Evolutionary conservation across 306 rosid genomes (phyloP).

Genomic region (Nissolia schottii): DNA sequence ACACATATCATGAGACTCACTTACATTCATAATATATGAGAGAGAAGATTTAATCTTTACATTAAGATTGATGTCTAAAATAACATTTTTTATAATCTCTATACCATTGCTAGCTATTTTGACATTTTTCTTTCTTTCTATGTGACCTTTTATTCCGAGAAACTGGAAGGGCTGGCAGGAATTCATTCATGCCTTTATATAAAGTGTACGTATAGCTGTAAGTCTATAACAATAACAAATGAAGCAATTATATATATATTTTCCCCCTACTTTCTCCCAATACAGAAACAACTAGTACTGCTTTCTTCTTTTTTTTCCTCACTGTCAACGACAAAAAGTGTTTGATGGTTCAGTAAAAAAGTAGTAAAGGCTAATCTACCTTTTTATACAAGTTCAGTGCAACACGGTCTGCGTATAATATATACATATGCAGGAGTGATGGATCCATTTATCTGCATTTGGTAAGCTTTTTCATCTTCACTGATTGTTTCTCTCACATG

Average conservation of each 20-base stretch:
- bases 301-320: too few relatives aligned
- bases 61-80: too few relatives aligned
- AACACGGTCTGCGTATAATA: not conserved
- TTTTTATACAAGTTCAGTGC: conserved; percentile 21
- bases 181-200: conserved; percentile 33
- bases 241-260: not conserved
- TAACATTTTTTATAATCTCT: too few relatives aligned
- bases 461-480: conserved; percentile 12
- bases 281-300: conserved; percentile 6
- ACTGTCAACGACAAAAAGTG: conserved; percentile 20
- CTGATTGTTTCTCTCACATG: not conserved
- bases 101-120: too few relatives aligned
- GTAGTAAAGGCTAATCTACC: conserved; percentile 27
- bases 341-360: conserved; percentile 13
- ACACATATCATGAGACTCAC: too few relatives aligned
- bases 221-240: not conserved
- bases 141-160: conserved; percentile 10
- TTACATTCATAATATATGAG: too few relatives aligned
- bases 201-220: conserved; percentile 2
- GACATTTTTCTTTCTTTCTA: not conserved
- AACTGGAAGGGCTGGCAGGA: conserved; percentile 19
- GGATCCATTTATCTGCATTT: conserved; percentile 13
- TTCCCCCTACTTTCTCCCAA: not conserved
- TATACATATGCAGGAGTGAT: conserved; percentile 17
- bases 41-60: too few relatives aligned